Evolutionary conservation across 192 early-diverging fungal species (phyloP).

Genomic region (Coemansia asiatica): DNA sequence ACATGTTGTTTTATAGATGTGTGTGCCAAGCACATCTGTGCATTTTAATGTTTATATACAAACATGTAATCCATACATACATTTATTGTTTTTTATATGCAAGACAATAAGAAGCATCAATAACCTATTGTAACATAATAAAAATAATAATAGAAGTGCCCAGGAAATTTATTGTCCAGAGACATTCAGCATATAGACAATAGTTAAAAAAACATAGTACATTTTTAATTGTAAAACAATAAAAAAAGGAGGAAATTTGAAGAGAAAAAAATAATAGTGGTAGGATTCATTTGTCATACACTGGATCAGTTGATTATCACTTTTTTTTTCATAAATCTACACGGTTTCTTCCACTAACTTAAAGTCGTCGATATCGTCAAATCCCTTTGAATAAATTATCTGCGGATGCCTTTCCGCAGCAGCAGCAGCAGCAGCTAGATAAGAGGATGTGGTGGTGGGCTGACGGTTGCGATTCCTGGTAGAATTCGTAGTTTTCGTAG

Average conservation of each 20-base stretch:
- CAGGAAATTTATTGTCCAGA: background rate
- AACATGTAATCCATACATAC: background rate
- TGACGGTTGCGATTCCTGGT: background rate
- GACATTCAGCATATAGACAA: background rate
- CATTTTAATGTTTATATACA: background rate
- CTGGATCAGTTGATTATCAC: background rate
- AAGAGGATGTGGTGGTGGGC: background rate
- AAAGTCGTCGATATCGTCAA: constrained; percentile 39
- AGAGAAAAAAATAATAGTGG: background rate
- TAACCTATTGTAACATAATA: background rate
- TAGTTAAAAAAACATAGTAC: background rate
- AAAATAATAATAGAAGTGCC: constrained; percentile 5
- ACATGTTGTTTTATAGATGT: background rate
- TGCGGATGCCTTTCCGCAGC: background rate
- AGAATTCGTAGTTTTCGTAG: background rate
- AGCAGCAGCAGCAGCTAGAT: background rate
- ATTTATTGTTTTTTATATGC: no score
- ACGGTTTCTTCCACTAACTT: constrained; percentile 27
- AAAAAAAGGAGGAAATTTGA: background rate
- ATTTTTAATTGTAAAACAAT: constrained; percentile 3
- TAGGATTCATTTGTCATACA: no score
- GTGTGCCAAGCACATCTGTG: background rate
- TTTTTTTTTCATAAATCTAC: background rate
- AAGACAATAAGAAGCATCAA: constrained; percentile 5
- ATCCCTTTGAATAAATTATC: constrained; percentile 7